Evolutionary conservation across 352 stramenopile species (phyloP).

Genomic region (Globisporangium nodosum): DNA sequence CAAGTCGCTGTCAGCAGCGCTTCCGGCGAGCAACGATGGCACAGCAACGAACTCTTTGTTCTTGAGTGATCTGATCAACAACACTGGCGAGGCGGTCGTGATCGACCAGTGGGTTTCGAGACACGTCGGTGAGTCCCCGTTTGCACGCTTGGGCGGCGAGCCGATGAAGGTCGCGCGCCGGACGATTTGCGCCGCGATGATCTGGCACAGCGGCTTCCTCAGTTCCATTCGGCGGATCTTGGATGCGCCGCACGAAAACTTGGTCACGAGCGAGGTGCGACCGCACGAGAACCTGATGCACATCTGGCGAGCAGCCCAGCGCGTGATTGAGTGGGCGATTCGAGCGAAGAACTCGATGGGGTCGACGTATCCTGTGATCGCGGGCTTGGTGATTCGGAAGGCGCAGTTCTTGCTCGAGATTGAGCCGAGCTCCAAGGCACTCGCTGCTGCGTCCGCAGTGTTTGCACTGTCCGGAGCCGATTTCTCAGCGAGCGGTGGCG

Average conservation of each 20-base stretch:
- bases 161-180: slow-evolving; percentile 85
- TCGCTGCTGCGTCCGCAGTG: slow-evolving; percentile 64
- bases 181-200: slow-evolving; percentile 83
- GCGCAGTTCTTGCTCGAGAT: slow-evolving; percentile 82
- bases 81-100: slow-evolving; percentile 37
- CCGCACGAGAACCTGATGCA: slow-evolving; percentile 88
- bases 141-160: slow-evolving; percentile 70
- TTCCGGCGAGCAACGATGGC: slow-evolving; percentile 13
- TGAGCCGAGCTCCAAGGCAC: slow-evolving; percentile 63
- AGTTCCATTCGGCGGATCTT: slow-evolving; percentile 51
- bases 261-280: slow-evolving; percentile 62
- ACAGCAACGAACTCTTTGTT: slow-evolving; percentile 28
- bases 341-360: slow-evolving; percentile 86
- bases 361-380: slow-evolving; percentile 76
- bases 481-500: slow-evolving; percentile 5
- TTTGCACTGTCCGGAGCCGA: slow-evolving; percentile 43
- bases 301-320: slow-evolving; percentile 84
- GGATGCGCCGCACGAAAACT: slow-evolving; percentile 24
- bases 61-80: slow-evolving; percentile 68
- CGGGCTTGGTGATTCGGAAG: slow-evolving; percentile 76
- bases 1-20: slow-evolving; percentile 34
- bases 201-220: slow-evolving; percentile 84
- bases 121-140: slow-evolving; percentile 80
- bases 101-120: slow-evolving; percentile 78
- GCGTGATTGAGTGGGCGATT: slow-evolving; percentile 87